Conservation (phyloP, 2,329 filamentous ascomycete species). For the Fusarium pseudocircinatum region DNA sequence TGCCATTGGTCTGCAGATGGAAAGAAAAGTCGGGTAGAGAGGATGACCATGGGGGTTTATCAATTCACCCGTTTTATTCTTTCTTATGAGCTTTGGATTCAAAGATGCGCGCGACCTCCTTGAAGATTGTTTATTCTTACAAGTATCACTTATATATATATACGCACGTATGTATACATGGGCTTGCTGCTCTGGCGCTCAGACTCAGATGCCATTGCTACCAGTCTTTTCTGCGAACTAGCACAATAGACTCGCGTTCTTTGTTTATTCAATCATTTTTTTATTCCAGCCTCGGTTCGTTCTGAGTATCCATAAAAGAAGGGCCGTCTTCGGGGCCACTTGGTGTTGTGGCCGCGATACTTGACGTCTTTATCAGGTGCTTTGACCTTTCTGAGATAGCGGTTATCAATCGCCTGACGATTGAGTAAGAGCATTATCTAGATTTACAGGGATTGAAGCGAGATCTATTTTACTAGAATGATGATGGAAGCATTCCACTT, state of each 20-base stretch:
- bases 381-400: conserved; percentile 2
- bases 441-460: background rate
- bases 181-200: conserved; percentile 14
- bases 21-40: conserved; percentile 27
- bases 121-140: conserved; percentile 18
- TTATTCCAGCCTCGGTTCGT: background rate
- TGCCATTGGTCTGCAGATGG: conserved; percentile 3
- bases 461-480: conserved; percentile 9
- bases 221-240: conserved; percentile 16
- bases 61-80: conserved; percentile 11
- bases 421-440: background rate
- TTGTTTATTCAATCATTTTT: background rate
- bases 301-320: conserved; percentile 1
- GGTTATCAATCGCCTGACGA: conserved; percentile 4
- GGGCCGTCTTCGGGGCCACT: conserved; percentile 17
- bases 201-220: background rate
- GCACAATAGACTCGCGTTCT: conserved; percentile 31
- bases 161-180: conserved; percentile 5
- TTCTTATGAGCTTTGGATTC: conserved; percentile 16
- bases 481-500: background rate
- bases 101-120: conserved; percentile 8
- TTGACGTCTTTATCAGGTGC: conserved; percentile 20
- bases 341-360: background rate
- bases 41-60: conserved; percentile 22
- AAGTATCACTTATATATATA: conserved; percentile 5